Percentiles rank a stretch among this genome's conserved stretches.
Conservation (phyloP, 495 filamentous ascomycete species). For the Penicillium malachiteum region DNA sequence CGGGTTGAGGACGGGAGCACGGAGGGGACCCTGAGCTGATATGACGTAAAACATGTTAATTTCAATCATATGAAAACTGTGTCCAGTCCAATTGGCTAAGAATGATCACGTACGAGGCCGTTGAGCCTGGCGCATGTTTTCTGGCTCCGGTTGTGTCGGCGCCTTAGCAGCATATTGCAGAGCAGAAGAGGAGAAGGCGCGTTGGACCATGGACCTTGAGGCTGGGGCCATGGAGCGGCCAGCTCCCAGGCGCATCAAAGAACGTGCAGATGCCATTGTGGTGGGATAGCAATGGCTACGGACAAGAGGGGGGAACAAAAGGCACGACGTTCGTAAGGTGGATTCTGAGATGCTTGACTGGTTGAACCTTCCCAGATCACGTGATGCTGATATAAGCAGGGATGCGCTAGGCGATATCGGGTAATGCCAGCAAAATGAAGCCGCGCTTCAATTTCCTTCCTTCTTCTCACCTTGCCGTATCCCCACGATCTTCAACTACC, state of each 20-base stretch:
- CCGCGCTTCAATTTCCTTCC: constrained; percentile 41
- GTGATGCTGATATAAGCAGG: constrained; percentile 30
- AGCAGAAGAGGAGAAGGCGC: constrained; percentile 57
- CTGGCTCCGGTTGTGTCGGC: constrained; percentile 39
- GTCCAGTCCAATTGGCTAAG: neutral
- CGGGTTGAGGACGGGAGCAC: constrained; percentile 83
- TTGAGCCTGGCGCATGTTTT: constrained; percentile 68
- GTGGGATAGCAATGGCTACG: constrained; percentile 27
- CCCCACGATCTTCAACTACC: constrained; percentile 17
- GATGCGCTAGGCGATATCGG: constrained; percentile 19
- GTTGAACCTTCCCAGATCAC: constrained; percentile 26
- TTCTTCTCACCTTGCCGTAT: constrained; percentile 25
- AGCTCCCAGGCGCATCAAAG: constrained; percentile 66
- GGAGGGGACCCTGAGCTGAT: constrained; percentile 60
- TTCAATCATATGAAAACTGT: constrained; percentile 11
- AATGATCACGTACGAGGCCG: constrained; percentile 54
- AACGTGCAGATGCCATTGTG: constrained; percentile 52
- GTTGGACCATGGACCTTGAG: constrained; percentile 51
- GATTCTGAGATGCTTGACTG: constrained; percentile 36
- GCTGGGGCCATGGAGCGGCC: constrained; percentile 61
- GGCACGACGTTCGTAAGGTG: constrained; percentile 30
- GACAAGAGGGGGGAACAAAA: constrained; percentile 18
- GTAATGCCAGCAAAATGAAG: constrained; percentile 44
- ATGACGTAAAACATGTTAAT: constrained; percentile 14
- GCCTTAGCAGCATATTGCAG: constrained; percentile 57